Conservation (phyloP, 169 alveolate species). For the Plasmodium relictum region DNA sequence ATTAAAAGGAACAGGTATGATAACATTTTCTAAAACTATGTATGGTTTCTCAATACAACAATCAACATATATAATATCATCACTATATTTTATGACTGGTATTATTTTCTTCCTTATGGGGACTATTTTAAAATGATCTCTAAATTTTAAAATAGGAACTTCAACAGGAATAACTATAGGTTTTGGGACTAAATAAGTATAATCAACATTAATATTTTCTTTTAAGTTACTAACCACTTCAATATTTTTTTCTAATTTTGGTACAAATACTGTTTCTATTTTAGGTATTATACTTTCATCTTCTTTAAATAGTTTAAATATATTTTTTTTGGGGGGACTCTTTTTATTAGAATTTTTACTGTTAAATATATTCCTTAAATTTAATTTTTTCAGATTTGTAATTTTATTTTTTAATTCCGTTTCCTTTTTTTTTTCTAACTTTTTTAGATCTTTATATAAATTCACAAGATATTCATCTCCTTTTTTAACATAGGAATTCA, state of each 20-base stretch:
- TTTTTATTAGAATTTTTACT: neutral
- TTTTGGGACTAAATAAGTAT: slow-evolving; percentile 82
- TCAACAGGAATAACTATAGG: slow-evolving; percentile 84
- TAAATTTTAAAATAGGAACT: slow-evolving; percentile 82
- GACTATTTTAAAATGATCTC: slow-evolving; percentile 80
- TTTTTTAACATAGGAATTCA: slow-evolving; percentile 59
- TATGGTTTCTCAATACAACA: slow-evolving; percentile 83
- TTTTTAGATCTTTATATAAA: slow-evolving; percentile 43
- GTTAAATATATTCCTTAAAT: neutral
- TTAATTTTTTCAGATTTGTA: slow-evolving; percentile 1
- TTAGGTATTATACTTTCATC: slow-evolving; percentile 19
- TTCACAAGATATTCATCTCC: slow-evolving; percentile 68
- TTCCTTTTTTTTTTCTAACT: slow-evolving; percentile 14
- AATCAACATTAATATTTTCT: slow-evolving; percentile 65
- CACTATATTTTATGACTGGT: slow-evolving; percentile 81
- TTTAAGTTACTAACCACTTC: slow-evolving; percentile 56
- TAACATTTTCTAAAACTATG: slow-evolving; percentile 79
- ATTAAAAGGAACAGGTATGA: slow-evolving; percentile 80
- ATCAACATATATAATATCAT: slow-evolving; percentile 82
- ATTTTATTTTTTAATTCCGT: neutral
- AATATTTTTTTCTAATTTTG: slow-evolving; percentile 63
- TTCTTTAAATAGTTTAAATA: slow-evolving; percentile 42
- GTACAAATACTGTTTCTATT: slow-evolving; percentile 69
- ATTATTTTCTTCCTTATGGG: slow-evolving; percentile 83
- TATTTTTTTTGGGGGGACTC: neutral